Percentiles rank a stretch among this genome's conserved stretches.
Conservation (phyloP, 768 basidiomycete genomes). For the Scleroderma citrinum region DNA sequence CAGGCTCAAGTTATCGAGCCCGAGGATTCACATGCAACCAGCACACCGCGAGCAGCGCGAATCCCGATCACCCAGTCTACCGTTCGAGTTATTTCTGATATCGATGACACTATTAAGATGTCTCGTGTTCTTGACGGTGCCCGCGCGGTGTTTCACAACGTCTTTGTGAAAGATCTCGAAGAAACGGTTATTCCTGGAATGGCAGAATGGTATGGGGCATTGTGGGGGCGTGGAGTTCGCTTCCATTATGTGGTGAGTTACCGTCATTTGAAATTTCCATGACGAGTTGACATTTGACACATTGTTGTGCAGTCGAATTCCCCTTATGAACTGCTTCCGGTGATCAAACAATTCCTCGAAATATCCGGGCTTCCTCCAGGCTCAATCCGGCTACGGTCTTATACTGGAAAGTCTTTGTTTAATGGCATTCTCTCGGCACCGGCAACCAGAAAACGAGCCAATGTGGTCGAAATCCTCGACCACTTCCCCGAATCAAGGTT, state of each 20-base stretch:
- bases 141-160: conserved; percentile 80
- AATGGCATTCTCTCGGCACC: conserved; percentile 78
- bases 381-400: conserved; percentile 79
- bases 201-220: conserved; percentile 67
- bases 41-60: conserved; percentile 28
- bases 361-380: conserved; percentile 66
- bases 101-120: conserved; percentile 77
- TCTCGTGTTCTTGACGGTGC: conserved; percentile 78
- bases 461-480: conserved; percentile 72
- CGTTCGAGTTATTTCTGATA: conserved; percentile 83
- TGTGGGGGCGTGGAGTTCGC: conserved; percentile 66
- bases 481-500: conserved; percentile 71
- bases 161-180: conserved; percentile 79
- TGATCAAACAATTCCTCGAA: conserved; percentile 69
- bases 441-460: conserved; percentile 75
- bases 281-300: background rate
- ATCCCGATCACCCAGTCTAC: conserved; percentile 55
- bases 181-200: conserved; percentile 81
- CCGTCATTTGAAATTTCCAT: background rate
- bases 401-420: conserved; percentile 78
- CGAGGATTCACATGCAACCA: conserved; percentile 39
- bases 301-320: conserved; percentile 66
- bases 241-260: conserved; percentile 85
- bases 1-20: conserved; percentile 38
- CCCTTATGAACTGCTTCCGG: conserved; percentile 77